Base-by-base conservation (phyloP, 805 yeast species). In the Suhomyces sp. region DNA sequence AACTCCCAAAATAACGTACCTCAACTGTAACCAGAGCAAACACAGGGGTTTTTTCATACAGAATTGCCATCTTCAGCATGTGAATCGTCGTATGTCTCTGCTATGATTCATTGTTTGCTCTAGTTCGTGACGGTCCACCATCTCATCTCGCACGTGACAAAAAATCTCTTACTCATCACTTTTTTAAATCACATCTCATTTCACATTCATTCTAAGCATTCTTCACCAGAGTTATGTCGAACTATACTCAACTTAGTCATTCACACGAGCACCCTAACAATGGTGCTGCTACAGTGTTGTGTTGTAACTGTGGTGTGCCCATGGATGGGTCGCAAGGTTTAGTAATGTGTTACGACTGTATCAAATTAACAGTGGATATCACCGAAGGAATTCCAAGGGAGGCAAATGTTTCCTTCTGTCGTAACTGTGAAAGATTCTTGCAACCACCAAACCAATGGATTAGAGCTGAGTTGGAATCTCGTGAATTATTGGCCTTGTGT, bases 281-380 rank as follows among this genome's bases (percentile, higher is more conserved):
- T 4, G 51, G 63, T 7, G 80, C 77, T 17, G 96, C 97, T 33
- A 94, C 98, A 1, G 94, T 94, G 55, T 83, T 94, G 54, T 94
- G 99, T 79, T 91, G 96, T 74, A 90, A 90, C 86, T 94, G 99
- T 86, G 98, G 98, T 74, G 90, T 88, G 52, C 97, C 98, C 44
- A 90, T 94, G 83, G 98, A 94, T 68, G 98, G 98, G 44, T 90
- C 97, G 23, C 74, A 84, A 24, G 97, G 97, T 12, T 75, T 92
- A 53, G 96, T 91, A 26, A 90, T 93, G 96, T 94, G 99, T 76
- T 86, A 89, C 78, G 98, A 94, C 72, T 94, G 99, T 83, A 89
- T 94, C 68, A 90, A 90, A 71, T 76, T 93, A 65, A 90, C 90
- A 2, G 94, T 90, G 54, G 97, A 93, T 69, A 90, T 94, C 62